phyloP scores from a whole-genome alignment of 1,284 basidiomycete species.

The Rhodofomes roseus region DNA sequence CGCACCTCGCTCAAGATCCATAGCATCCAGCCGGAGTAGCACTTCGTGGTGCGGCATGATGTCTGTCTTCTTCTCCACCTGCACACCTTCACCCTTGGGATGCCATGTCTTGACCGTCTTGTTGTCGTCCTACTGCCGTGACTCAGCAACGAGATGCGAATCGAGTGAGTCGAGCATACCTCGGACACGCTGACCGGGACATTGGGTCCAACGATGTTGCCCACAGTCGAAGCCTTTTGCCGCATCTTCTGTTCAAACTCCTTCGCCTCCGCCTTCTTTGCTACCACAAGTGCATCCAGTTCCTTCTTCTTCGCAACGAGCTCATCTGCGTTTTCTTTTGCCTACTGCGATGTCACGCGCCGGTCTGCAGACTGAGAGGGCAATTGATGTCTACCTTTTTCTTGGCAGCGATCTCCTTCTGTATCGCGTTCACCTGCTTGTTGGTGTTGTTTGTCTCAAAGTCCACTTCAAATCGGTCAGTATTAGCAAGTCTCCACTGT shows the following conservation, averaged over 20 bases:
- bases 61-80: conserved; percentile 57
- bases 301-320: conserved; percentile 78
- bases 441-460: conserved; percentile 78
- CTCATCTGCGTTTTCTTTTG: conserved; percentile 88
- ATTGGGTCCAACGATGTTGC: conserved; percentile 89
- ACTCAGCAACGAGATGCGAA: neutral
- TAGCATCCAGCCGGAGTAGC: conserved; percentile 87
- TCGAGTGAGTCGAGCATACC: conserved; percentile 39
- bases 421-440: conserved; percentile 85
- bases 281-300: conserved; percentile 77
- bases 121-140: conserved; percentile 79
- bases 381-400: conserved; percentile 67
- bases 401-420: conserved; percentile 93
- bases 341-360: conserved; percentile 39
- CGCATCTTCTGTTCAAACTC: conserved; percentile 81
- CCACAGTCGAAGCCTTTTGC: conserved; percentile 77
- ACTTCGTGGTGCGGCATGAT: conserved; percentile 98
- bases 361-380: neutral
- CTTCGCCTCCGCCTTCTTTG: conserved; percentile 71
- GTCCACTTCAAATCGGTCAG: conserved; percentile 55
- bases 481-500: neutral
- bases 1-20: conserved; percentile 91
- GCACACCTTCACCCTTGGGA: conserved; percentile 72
- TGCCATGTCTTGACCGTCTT: conserved; percentile 80
- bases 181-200: conserved; percentile 89